Base-by-base conservation (phyloP, 257 asterid species). In the Perilla frutescens region DNA sequence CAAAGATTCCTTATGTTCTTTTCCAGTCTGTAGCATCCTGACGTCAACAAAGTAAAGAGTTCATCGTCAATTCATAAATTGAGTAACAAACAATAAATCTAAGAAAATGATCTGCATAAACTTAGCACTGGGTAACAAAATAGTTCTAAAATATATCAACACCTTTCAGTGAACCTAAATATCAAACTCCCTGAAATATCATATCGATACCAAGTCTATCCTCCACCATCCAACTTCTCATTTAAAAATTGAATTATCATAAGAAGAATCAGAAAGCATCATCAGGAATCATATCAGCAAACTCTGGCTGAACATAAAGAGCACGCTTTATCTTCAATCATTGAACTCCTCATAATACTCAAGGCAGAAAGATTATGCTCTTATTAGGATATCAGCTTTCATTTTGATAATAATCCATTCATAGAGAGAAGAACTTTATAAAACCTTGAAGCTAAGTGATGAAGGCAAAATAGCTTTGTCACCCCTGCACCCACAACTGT, bases 1-100 rank as follows among this genome's bases (percentile, higher is more conserved):
- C 83, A 86, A 80, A 76, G 92, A 83, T 76, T 95, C 94, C 81
- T 85, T 89, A 75, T 68, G 37, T 70, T 81, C 90, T 78, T 79
- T 88, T 72, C 96, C 98, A 0, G 79, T 76, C 82, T 80, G 83
- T 61, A 89, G 75, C 98, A 95, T 92, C 96, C 99, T 95, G 91
- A 65, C 34, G 78, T 62, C 80, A 83, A 76, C 77, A 69, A 62
- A 73, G 74, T 66, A 81, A 79, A 72, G 71, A 60, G 41, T 66
- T 57, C 49, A 32, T 72, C 51, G 63, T 75, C 83, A 85, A 64
- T 73, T 11, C 56, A 65, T 41, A 68, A 49, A 59, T 75, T 75
- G 39, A 13, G 56, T 37, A 61, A 57, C 65, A 59, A 68, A 76
- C 4, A 53, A 31, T 10, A 43, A 9, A 41, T 8, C 41, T 31